phyloP scores from a whole-genome alignment of 2,329 filamentous ascomycete species.

The Teratosphaeria pseudoeucalypti region DNA sequence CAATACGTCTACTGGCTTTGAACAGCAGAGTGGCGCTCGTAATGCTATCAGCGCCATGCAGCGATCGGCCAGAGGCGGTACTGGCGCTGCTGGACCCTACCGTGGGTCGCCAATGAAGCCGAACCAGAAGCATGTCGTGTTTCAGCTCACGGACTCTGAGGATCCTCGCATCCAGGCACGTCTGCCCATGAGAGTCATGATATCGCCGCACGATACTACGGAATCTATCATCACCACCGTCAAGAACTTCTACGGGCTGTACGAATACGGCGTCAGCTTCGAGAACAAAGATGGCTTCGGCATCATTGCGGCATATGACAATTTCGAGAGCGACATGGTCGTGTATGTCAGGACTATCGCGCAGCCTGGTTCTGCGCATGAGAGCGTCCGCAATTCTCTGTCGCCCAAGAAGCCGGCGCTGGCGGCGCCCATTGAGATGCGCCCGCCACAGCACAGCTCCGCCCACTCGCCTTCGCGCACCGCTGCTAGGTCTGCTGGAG shows the following conservation, averaged over 20 bases:
- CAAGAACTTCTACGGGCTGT: conserved; percentile 97
- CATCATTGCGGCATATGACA: conserved; percentile 91
- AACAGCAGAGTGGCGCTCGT: conserved; percentile 6
- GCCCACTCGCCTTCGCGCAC: conserved; percentile 56
- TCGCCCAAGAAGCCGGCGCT: conserved; percentile 47
- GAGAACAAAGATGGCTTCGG: conserved; percentile 83
- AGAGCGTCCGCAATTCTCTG: conserved; percentile 18
- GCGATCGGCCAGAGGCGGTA: conserved; percentile 11
- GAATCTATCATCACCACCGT: conserved; percentile 97
- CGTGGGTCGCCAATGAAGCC: conserved; percentile 25
- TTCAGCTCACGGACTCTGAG: conserved; percentile 52
- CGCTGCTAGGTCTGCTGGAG: conserved; percentile 58
- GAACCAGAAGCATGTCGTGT: conserved; percentile 61
- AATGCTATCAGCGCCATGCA: conserved; percentile 7
- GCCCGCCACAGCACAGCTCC: conserved; percentile 48
- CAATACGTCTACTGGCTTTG: conserved; percentile 12
- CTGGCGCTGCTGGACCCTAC: conserved; percentile 8
- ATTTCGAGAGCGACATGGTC: conserved; percentile 83
- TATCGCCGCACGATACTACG: conserved; percentile 90
- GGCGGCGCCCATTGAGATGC: conserved; percentile 55
- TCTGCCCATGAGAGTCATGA: conserved; percentile 77
- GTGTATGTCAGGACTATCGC: conserved; percentile 64
- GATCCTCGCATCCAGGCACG: conserved; percentile 44
- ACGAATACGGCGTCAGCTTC: conserved; percentile 84
- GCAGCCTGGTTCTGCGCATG: conserved; percentile 12